phyloP scores from a whole-genome alignment of 1,284 basidiomycete genomes.

The Ustilago bromivora region DNA sequence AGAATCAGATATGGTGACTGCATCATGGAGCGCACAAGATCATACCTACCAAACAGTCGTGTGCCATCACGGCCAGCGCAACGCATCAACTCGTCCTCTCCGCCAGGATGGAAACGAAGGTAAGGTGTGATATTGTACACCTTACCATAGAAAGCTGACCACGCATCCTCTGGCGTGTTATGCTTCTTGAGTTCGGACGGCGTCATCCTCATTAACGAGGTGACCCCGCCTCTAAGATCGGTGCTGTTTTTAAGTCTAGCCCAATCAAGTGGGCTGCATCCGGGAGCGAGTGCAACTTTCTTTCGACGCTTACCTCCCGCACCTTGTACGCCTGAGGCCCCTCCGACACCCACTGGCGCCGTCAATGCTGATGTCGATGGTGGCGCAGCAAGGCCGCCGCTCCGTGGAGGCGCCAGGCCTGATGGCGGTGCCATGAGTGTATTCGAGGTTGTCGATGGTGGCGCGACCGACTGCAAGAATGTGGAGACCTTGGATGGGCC shows the following conservation, averaged over 20 bases:
- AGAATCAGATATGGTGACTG: not conserved
- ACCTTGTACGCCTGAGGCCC: conserved; percentile 43
- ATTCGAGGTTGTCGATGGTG: conserved; percentile 23
- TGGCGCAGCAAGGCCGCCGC: conserved; percentile 43
- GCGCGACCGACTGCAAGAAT: conserved; percentile 32
- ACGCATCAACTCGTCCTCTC: conserved; percentile 93
- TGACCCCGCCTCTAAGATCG: conserved; percentile 50
- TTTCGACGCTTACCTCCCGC: conserved; percentile 35
- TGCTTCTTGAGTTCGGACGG: conserved; percentile 86
- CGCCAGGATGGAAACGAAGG: conserved; percentile 91
- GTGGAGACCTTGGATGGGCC: conserved; percentile 12
- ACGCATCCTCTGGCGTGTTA: conserved; percentile 86
- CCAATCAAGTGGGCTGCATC: conserved; percentile 94
- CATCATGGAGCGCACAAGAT: not conserved
- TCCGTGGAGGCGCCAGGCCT: conserved; percentile 42
- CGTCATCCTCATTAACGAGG: conserved; percentile 77
- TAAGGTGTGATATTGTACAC: conserved; percentile 98
- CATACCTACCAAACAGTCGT: conserved; percentile 83
- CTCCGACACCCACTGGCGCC: conserved; percentile 56
- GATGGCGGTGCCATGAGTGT: conserved; percentile 44
- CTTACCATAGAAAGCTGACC: conserved; percentile 91
- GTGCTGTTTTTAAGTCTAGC: conserved; percentile 81
- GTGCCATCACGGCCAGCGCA: conserved; percentile 94
- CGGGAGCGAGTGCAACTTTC: conserved; percentile 91
- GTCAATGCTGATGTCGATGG: conserved; percentile 57